Base-by-base conservation (phyloP, 441 rosid species). In the Erodium moschatum region DNA sequence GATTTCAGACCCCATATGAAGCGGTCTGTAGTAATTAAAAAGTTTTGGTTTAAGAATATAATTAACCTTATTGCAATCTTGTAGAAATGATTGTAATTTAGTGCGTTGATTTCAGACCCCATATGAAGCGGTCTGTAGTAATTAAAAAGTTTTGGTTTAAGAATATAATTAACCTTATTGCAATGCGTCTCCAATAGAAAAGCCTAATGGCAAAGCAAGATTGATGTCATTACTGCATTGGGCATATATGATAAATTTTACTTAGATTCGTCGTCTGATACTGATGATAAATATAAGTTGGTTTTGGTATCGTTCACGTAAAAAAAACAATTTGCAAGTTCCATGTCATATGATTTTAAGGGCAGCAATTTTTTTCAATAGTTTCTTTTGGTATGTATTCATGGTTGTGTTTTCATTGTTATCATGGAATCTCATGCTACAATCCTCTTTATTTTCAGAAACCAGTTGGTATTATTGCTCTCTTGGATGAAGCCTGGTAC, bases 401-500 rank as follows among this genome's bases (percentile, higher is more conserved):
- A 42, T 64, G 20, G 15, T 35, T 5, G 18, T 66, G 54, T 73
- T 21, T 71, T 38, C 24, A 6, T 75, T 2, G 64, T 20, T 24
- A 60, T 21, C 64, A 60, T 24, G 65, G 7, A 61, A n/a, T 21
- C 65, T 61, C 65, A 61, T 61, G 35, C 7, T 11, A 2, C n/a
- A n/a, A 21, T 4, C 5, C 7, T 13, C 13, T 69, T 54, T 16
- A 75, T 74, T 79, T 86, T 62, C 97, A 95, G 99, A 95, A 92
- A 85, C 99, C 99, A 63, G 98, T 97, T 83, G 99, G 99, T 74
- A 92, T 95, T 68, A 89, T 95, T 73, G 93, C 99, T 75, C 95
- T 95, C 75, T 88, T 95, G 68, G 98, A 95, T 83, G 98, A 95
- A 85, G 99, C 99, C 76, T 95, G 99, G 99, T 95, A 81, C 65